Conservation (phyloP, 768 basidiomycete genomes). For the Rhizopogon roseolus region DNA sequence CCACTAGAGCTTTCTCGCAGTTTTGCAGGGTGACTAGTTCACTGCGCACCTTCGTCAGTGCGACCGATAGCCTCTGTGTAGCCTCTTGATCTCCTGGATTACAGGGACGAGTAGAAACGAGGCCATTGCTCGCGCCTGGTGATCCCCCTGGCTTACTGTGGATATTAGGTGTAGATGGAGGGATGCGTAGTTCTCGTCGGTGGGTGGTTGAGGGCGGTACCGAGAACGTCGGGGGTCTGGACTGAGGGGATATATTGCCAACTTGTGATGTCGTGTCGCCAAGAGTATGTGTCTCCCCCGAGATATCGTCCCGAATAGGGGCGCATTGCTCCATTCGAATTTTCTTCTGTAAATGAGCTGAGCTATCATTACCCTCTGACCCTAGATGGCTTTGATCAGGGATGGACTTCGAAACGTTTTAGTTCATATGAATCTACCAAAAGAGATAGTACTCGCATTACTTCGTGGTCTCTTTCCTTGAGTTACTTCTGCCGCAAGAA, state of each 20-base stretch:
- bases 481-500: not conserved
- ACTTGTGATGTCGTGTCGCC: not conserved
- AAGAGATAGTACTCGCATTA: not conserved
- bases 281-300: not conserved
- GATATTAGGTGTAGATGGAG: not conserved
- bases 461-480: not conserved
- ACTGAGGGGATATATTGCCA: too few species aligned
- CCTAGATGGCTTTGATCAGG: not conserved
- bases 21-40: constrained; percentile 16
- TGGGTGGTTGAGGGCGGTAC: not conserved
- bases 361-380: not conserved
- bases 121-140: not conserved
- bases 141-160: not conserved
- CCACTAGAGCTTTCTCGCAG: constrained; percentile 18
- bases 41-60: constrained; percentile 23
- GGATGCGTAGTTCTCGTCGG: not conserved
- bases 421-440: not conserved
- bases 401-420: not conserved
- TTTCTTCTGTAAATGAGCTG: not conserved
- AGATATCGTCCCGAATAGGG: not conserved
- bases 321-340: not conserved
- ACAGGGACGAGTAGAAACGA: not conserved
- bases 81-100: not conserved
- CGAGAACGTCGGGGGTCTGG: not conserved
- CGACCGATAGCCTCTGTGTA: constrained; percentile 14